phyloP scores from a whole-genome alignment of 768 basidiomycete genomes.

The Kwoniella mangroviensis region DNA sequence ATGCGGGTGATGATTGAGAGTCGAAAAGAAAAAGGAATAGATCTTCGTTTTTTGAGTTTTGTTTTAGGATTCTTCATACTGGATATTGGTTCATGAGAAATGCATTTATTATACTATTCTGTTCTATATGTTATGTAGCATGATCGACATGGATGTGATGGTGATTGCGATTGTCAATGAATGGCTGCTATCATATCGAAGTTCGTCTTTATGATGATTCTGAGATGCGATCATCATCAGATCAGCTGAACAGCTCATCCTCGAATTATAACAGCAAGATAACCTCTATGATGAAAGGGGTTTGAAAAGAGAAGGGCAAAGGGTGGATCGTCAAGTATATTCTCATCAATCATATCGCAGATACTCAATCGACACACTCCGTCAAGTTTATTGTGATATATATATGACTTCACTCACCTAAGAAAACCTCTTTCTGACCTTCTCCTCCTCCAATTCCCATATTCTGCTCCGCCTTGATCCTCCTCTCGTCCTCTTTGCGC shows the following conservation, averaged over 20 bases:
- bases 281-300: too few species aligned
- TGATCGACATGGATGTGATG: neutral
- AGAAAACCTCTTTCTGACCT: neutral
- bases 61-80: neutral
- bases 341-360: too few species aligned
- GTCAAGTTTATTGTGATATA: neutral
- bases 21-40: neutral
- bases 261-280: too few species aligned
- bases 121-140: too few species aligned
- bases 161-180: too few species aligned
- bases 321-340: too few species aligned
- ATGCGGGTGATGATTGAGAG: constrained; percentile 3
- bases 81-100: too few species aligned
- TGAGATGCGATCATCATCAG: neutral
- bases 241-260: neutral
- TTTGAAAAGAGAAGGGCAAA: too few species aligned
- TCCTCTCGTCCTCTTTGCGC: constrained; percentile 8
- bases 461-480: constrained; percentile 3
- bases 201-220: neutral
- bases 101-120: too few species aligned
- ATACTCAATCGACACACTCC: too few species aligned
- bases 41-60: neutral
- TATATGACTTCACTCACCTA: constrained; percentile 12
- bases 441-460: neutral
- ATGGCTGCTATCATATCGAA: too few species aligned